phyloP scores from a whole-genome alignment of 306 rosid genomes.

The Dryas alaskensis region DNA sequence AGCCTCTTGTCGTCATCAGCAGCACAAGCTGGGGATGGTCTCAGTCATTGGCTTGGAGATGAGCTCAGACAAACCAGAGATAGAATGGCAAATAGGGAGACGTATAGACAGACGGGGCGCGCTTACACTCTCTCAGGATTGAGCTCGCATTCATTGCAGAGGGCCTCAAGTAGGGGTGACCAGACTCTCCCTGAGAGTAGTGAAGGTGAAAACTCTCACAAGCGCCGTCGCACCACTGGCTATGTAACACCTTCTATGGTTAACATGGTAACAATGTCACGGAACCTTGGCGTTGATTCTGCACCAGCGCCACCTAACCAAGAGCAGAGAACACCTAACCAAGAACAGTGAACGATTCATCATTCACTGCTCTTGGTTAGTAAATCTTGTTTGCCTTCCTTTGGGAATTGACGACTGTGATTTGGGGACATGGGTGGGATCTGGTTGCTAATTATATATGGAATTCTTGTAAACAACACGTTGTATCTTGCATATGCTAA shows the following conservation, averaged over 20 bases:
- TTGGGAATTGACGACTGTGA: too few relatives aligned
- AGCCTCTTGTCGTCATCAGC: not conserved
- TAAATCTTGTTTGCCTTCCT: too few relatives aligned
- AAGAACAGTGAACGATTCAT: too few relatives aligned
- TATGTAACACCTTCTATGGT: not conserved
- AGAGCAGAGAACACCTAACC: too few relatives aligned
- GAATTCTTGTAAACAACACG: too few relatives aligned
- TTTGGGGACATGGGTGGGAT: too few relatives aligned
- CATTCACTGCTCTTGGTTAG: too few relatives aligned
- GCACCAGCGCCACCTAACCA: not conserved
- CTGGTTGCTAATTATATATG: too few relatives aligned
- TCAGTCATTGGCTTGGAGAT: slow-evolving; percentile 2
- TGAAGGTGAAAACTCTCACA: not conserved
- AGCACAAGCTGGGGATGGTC: slow-evolving; percentile 19
- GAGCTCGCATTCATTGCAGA: slow-evolving; percentile 13
- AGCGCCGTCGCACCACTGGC: not conserved
- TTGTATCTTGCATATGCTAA: too few relatives aligned
- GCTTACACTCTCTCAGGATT: slow-evolving; percentile 1
- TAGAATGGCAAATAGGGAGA: slow-evolving; percentile 5
- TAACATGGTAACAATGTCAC: not conserved
- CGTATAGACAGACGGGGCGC: not conserved
- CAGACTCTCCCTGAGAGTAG: not conserved
- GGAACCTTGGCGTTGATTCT: not conserved
- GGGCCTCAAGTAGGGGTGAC: slow-evolving; percentile 12
- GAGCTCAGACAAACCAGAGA: slow-evolving; percentile 14